A percentile compares a stretch with the other conserved stretches of the same genome.
phyloP scores from a whole-genome alignment of 2,329 filamentous ascomycete genomes.

The Fusarium transvaalense region DNA sequence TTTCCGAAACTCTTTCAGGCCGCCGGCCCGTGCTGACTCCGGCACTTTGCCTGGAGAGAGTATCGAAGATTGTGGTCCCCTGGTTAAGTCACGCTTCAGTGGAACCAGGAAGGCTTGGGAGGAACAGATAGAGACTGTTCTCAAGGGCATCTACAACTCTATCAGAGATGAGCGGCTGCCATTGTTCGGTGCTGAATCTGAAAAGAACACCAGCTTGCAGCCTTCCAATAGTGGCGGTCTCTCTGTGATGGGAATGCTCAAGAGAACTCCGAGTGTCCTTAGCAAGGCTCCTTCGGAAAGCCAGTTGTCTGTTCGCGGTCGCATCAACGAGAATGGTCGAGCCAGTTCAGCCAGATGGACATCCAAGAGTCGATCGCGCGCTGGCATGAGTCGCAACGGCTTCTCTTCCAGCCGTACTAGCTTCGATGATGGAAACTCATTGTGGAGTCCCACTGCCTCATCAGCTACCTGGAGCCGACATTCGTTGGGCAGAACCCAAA shows the following conservation, averaged over 20 bases:
- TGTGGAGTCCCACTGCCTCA: conserved; percentile 87
- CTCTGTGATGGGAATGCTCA: conserved; percentile 81
- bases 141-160: conserved; percentile 91
- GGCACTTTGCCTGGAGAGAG: conserved; percentile 57
- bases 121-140: conserved; percentile 85
- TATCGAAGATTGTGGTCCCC: conserved; percentile 71
- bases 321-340: conserved; percentile 70
- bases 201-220: conserved; percentile 52
- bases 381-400: conserved; percentile 78
- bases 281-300: conserved; percentile 94
- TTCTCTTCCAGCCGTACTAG: conserved; percentile 94
- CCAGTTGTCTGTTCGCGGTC: conserved; percentile 76
- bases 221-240: conserved; percentile 73
- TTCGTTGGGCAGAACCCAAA: conserved; percentile 89
- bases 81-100: conserved; percentile 82
- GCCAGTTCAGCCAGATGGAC: conserved; percentile 77
- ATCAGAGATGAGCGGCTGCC: conserved; percentile 91
- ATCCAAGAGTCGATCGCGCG: conserved; percentile 86
- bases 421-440: conserved; percentile 87
- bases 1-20: conserved; percentile 64
- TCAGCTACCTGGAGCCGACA: conserved; percentile 98
- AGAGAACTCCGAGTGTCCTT: conserved; percentile 88
- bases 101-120: conserved; percentile 87
- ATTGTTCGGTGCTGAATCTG: conserved; percentile 77
- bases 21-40: conserved; percentile 58